Evolutionary conservation across 345 rosid genomes (phyloP).

Genomic region (Citrus unshiu): DNA sequence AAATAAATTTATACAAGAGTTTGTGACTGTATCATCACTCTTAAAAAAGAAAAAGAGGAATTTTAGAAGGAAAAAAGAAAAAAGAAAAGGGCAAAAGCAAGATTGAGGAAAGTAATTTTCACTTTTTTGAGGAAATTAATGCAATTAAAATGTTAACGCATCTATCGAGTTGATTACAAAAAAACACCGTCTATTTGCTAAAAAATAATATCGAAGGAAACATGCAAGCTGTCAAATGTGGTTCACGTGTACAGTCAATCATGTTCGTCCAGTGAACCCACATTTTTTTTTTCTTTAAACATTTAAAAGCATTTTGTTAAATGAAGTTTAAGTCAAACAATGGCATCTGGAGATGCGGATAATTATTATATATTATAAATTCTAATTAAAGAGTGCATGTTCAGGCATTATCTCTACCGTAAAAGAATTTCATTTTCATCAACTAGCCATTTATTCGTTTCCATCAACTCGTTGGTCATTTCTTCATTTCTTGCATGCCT

Average conservation of each 20-base stretch:
- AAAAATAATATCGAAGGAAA: background rate
- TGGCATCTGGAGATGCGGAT: background rate
- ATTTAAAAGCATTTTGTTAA: background rate
- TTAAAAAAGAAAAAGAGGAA: background rate
- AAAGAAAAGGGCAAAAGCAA: background rate
- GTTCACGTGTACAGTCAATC: background rate
- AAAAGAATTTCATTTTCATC: background rate
- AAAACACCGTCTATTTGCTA: background rate
- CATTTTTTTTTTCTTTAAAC: no score
- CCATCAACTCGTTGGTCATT: no score
- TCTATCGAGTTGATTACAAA: background rate
- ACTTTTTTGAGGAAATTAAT: background rate
- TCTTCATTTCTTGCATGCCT: background rate
- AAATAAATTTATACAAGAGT: no score
- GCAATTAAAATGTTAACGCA: background rate
- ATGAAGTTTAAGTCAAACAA: background rate
- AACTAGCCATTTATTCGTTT: background rate
- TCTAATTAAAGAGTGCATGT: background rate
- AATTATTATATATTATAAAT: background rate
- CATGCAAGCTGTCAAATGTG: background rate
- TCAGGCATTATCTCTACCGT: background rate
- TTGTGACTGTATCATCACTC: no score
- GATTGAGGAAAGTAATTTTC: background rate
- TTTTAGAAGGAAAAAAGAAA: background rate
- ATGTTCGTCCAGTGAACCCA: background rate